Evolutionary conservation across 2,329 filamentous ascomycete species (phyloP).

Genomic region (Alternaria alternata): DNA sequence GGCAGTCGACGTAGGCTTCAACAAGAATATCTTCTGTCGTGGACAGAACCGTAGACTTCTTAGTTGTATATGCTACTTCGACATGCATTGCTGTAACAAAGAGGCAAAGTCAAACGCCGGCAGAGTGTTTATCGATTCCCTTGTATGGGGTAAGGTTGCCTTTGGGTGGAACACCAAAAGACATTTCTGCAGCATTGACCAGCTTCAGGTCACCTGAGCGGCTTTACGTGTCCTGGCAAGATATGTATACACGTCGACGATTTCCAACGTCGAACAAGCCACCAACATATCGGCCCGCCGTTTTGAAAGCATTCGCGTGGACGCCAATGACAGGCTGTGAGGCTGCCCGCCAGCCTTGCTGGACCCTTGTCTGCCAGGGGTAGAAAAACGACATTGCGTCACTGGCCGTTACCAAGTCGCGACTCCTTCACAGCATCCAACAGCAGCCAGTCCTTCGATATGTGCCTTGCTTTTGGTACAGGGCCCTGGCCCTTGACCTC

Average conservation of each 20-base stretch:
- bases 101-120: no score
- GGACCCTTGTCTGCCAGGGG: slow-evolving; percentile 24
- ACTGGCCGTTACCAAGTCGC: slow-evolving; percentile 28
- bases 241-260: not conserved
- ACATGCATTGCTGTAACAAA: no score
- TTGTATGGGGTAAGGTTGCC: not conserved
- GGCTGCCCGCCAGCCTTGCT: slow-evolving; percentile 21
- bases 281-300: slow-evolving; percentile 12
- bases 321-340: slow-evolving; percentile 24
- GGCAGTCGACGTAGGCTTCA: no score
- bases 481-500: slow-evolving; percentile 18
- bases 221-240: not conserved
- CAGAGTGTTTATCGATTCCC: no score
- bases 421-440: slow-evolving; percentile 34
- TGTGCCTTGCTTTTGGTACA: slow-evolving; percentile 33
- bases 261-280: not conserved
- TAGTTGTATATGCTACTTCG: no score
- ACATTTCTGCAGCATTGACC: not conserved
- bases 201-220: not conserved
- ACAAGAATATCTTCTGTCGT: no score
- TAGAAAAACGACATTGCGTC: slow-evolving; percentile 35
- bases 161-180: not conserved
- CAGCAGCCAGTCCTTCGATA: slow-evolving; percentile 23
- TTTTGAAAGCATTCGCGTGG: slow-evolving; percentile 16
- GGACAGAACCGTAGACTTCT: no score